A percentile compares a stretch with the other conserved stretches of the same genome.
phyloP scores from a whole-genome alignment of 306 rosid genomes.

The Dryas drummondii region DNA sequence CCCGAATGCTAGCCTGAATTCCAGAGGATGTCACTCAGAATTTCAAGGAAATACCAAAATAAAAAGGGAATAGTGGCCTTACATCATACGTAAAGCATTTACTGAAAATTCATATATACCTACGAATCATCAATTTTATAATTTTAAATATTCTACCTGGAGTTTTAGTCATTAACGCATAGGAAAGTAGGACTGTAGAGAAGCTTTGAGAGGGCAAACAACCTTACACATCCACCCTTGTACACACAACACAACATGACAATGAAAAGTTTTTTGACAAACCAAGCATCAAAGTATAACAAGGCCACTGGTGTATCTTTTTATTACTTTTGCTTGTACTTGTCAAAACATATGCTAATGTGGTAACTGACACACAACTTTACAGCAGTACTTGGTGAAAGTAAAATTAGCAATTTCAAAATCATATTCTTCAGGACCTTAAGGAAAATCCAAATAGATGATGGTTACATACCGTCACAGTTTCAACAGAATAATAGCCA shows the following conservation, averaged over 20 bases:
- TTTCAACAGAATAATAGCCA: conserved; percentile 98
- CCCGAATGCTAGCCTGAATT: not conserved
- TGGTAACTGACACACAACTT: conserved; percentile 8
- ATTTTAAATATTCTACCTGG: not conserved
- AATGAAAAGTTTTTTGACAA: not conserved
- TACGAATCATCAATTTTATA: not conserved
- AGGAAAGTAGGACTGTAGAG: not conserved
- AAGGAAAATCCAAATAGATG: conserved; percentile 14
- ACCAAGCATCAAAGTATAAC: not conserved
- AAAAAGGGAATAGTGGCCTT: not conserved
- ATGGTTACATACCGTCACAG: conserved; percentile 75
- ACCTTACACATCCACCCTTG: not conserved
- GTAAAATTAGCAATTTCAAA: not conserved
- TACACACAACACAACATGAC: not conserved
- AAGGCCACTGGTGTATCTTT: not conserved
- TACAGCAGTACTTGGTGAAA: not conserved
- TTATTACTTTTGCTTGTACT: not conserved
- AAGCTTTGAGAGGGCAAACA: conserved; percentile 4
- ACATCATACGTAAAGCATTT: not conserved
- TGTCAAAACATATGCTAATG: not conserved
- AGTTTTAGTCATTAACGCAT: not conserved
- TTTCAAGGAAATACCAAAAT: not conserved
- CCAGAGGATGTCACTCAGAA: not conserved
- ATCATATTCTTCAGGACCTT: not conserved
- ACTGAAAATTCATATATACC: not conserved